Percentiles rank a stretch among this genome's conserved stretches.
phyloP scores from a whole-genome alignment of 768 basidiomycete species.

The Daedalea quercina region DNA sequence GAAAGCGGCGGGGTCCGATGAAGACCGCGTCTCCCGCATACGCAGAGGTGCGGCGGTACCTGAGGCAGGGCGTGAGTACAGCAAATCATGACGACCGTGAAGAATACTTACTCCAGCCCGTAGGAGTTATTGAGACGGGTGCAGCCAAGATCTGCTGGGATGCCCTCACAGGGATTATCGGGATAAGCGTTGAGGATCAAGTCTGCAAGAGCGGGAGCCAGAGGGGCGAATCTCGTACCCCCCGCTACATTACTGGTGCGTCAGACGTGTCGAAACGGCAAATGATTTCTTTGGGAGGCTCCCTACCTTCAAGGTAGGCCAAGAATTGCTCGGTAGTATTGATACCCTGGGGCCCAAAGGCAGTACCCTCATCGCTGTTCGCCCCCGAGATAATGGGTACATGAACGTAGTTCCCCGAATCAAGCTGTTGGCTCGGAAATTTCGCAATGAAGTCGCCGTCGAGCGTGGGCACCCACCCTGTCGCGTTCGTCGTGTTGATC shows the following conservation, averaged over 20 bases:
- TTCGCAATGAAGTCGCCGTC: neutral
- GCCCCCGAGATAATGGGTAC: neutral
- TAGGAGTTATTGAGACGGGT: neutral
- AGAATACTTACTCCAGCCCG: neutral
- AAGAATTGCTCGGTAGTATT: neutral
- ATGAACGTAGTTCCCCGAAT: neutral
- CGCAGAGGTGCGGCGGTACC: neutral
- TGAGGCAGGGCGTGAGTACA: neutral
- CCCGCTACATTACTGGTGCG: neutral
- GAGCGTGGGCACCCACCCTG: neutral
- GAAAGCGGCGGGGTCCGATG: neutral
- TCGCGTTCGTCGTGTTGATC: neutral
- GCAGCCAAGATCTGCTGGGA: neutral
- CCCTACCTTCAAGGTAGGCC: neutral
- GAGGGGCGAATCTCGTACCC: neutral
- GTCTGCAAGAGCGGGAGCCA: neutral
- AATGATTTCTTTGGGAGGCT: neutral
- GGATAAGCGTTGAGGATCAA: neutral
- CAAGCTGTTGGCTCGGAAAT: neutral
- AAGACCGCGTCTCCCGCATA: neutral
- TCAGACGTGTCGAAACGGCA: neutral
- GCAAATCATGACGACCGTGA: neutral
- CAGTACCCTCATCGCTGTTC: neutral
- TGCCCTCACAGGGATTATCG: neutral
- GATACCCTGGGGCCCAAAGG: neutral